phyloP scores from a whole-genome alignment of 1,284 basidiomycete species.

The Macrocystidia cucumis region DNA sequence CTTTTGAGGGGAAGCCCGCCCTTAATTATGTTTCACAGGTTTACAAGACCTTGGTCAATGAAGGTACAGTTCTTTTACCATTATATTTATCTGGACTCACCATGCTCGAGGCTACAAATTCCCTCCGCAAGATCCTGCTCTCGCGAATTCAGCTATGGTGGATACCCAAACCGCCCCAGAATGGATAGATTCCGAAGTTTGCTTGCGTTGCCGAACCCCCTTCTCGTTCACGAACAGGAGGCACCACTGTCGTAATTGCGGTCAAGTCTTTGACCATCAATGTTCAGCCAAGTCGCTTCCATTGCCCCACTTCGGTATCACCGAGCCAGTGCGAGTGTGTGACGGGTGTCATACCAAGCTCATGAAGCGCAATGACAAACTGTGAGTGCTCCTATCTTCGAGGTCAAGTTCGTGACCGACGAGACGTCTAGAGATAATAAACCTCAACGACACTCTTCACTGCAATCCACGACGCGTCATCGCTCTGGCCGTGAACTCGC shows the following conservation, averaged over 20 bases:
- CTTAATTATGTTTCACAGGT: constrained; percentile 73
- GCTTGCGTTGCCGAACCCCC: constrained; percentile 85
- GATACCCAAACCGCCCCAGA: constrained; percentile 87
- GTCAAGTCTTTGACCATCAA: constrained; percentile 91
- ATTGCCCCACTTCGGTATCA: constrained; percentile 91
- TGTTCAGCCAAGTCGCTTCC: constrained; percentile 86
- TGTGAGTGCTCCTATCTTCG: constrained; percentile 28
- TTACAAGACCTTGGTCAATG: constrained; percentile 70
- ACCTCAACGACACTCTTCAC: constrained; percentile 36
- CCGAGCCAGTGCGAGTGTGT: constrained; percentile 91
- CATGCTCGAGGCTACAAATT: constrained; percentile 63
- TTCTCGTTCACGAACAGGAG: constrained; percentile 98
- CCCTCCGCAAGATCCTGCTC: constrained; percentile 69
- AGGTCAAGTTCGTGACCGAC: not conserved
- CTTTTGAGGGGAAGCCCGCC: constrained; percentile 79
- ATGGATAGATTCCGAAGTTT: constrained; percentile 95
- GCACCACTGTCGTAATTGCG: constrained; percentile 98
- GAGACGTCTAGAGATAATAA: not conserved
- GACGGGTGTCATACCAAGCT: constrained; percentile 83
- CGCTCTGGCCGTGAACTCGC: constrained; percentile 56
- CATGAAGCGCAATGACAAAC: constrained; percentile 48
- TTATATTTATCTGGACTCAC: constrained; percentile 3
- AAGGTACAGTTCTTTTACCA: constrained; percentile 43
- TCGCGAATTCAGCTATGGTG: constrained; percentile 74
- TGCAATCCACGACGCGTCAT: constrained; percentile 39